phyloP scores from a whole-genome alignment of 2,329 filamentous ascomycete species.

The Diaporthe nobilis region DNA sequence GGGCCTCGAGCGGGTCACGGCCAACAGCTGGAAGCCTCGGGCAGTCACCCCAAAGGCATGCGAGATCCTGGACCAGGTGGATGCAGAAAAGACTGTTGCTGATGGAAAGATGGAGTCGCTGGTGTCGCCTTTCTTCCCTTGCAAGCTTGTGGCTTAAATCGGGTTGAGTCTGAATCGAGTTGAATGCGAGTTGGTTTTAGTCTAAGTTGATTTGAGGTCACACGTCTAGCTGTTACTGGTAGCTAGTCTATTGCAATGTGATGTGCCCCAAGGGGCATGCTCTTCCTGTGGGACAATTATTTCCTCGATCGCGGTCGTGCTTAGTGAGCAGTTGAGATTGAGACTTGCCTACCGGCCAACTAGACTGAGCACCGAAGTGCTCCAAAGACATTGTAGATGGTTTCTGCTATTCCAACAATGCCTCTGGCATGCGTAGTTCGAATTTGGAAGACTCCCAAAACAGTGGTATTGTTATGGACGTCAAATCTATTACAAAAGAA shows the following conservation, averaged over 20 bases:
- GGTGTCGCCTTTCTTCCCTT: conserved; percentile 17
- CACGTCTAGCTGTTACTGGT: background rate
- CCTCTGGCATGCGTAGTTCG: background rate
- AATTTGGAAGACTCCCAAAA: too few relatives aligned
- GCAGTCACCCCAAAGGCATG: background rate
- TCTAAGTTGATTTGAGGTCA: background rate
- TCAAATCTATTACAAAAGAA: background rate
- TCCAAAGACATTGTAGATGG: background rate
- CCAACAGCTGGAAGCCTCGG: conserved; percentile 42
- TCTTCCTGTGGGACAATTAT: background rate
- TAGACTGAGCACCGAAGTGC: background rate
- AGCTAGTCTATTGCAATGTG: conserved; percentile 15
- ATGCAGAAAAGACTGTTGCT: background rate
- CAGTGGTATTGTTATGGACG: background rate
- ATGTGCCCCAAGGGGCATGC: background rate
- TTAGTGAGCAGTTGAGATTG: background rate
- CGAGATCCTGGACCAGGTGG: conserved; percentile 13
- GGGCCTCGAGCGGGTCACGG: conserved; percentile 37
- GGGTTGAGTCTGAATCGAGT: background rate
- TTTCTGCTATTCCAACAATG: too few relatives aligned
- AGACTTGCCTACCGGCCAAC: too few relatives aligned
- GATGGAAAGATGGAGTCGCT: background rate
- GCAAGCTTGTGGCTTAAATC: conserved; percentile 5
- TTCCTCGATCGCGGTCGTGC: background rate
- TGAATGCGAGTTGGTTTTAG: background rate